A percentile compares a stretch with the other conserved stretches of the same genome.
These are phyloP conservation scores for Aschersonia sp. DNA, from an alignment of 2,329 filamentous ascomycete species.

Conservation along the genomic window DNA sequence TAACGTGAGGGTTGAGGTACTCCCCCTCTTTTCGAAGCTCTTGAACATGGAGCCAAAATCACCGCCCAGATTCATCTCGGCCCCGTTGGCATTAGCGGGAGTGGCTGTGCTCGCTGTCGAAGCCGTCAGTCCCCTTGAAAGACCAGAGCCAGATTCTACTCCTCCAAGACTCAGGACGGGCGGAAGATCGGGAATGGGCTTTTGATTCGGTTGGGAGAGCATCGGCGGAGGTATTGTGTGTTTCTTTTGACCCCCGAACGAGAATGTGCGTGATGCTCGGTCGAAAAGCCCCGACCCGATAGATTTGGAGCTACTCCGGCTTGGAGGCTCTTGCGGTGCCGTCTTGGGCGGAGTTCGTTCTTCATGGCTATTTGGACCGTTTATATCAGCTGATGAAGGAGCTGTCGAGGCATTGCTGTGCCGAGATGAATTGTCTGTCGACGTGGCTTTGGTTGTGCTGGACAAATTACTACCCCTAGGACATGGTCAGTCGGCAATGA, in stretches of 20 bases:
- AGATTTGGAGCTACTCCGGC: constrained; percentile 30
- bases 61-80: constrained; percentile 36
- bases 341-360: constrained; percentile 18
- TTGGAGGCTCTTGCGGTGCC: constrained; percentile 20
- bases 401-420: constrained; percentile 49
- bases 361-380: constrained; percentile 12
- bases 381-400: constrained; percentile 37
- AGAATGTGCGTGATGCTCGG: constrained; percentile 43
- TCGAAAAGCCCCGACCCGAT: constrained; percentile 37
- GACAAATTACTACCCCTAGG: constrained; percentile 43
- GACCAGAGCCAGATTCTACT: constrained; percentile 14
- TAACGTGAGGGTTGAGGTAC: constrained; percentile 31
- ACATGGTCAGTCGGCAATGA: background rate
- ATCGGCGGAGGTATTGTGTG: constrained; percentile 12
- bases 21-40: constrained; percentile 39
- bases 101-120: constrained; percentile 40
- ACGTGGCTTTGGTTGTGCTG: constrained; percentile 45
- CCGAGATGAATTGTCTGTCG: constrained; percentile 45
- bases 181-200: constrained; percentile 18
- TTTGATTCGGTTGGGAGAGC: constrained; percentile 11
- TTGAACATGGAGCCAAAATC: constrained; percentile 43
- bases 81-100: constrained; percentile 27
- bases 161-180: constrained; percentile 21
- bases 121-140: constrained; percentile 35
- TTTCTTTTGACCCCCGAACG: constrained; percentile 43